phyloP scores from a whole-genome alignment of 768 basidiomycete species.

The Lactarius hengduanensis region DNA sequence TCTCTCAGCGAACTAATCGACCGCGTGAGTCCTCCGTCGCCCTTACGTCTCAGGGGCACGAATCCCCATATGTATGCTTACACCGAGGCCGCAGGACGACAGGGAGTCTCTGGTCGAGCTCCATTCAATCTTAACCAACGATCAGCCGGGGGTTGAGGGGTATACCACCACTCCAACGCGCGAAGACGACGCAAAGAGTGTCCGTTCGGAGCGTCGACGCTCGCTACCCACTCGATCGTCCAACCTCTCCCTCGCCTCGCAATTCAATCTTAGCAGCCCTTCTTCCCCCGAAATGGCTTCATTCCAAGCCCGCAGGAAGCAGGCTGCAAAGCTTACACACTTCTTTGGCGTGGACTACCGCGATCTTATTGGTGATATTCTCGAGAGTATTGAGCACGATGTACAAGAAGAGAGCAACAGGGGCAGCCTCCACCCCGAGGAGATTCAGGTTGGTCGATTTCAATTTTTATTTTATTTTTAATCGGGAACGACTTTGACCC shows the following conservation, averaged over 20 bases:
- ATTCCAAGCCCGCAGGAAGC: conserved; percentile 70
- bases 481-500: conserved; percentile 1
- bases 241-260: conserved; percentile 56
- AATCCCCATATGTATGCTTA: conserved; percentile 7
- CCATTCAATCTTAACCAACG: conserved; percentile 58
- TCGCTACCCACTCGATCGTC: conserved; percentile 69
- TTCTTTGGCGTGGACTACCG: conserved; percentile 89
- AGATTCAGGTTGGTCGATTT: conserved; percentile 59
- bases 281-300: conserved; percentile 47
- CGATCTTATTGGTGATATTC: conserved; percentile 70
- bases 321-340: conserved; percentile 80
- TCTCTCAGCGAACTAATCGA: conserved; percentile 81
- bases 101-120: conserved; percentile 69
- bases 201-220: conserved; percentile 32
- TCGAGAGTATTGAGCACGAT: conserved; percentile 78
- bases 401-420: conserved; percentile 64
- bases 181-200: conserved; percentile 22
- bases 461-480: too few species aligned
- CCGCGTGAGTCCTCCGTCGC: conserved; percentile 48
- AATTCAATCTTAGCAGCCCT: conserved; percentile 40
- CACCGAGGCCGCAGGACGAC: conserved; percentile 56
- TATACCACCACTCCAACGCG: conserved; percentile 27
- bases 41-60: conserved; percentile 19
- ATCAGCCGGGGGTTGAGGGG: conserved; percentile 16
- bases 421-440: conserved; percentile 64